A percentile compares a stretch with the other conserved stretches of the same genome.
Evolutionary conservation across 768 basidiomycete species (phyloP).

Genomic region (Boletus huronensis): DNA sequence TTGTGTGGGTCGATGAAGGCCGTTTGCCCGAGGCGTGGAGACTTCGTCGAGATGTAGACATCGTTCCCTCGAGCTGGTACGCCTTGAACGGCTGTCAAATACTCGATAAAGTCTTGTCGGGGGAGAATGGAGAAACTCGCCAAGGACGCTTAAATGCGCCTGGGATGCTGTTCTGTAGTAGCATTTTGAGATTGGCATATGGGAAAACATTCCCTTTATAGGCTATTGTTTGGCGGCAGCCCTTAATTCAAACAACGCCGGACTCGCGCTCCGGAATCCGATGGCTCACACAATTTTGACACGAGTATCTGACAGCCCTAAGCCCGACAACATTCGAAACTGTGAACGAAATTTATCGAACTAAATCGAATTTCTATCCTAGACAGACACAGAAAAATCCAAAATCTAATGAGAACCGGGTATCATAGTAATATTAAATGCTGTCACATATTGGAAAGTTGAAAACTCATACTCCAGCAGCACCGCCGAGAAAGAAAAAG

Average conservation of each 20-base stretch:
- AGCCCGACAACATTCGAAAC: too few species aligned
- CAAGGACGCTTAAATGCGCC: background rate
- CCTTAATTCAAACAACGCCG: slow-evolving; percentile 15
- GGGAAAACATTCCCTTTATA: slow-evolving; percentile 17
- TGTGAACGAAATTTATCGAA: background rate
- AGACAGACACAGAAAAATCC: background rate
- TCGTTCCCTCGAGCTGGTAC: slow-evolving; percentile 5
- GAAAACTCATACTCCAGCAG: background rate
- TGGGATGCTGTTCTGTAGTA: background rate
- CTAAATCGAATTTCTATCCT: background rate
- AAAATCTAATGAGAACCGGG: background rate
- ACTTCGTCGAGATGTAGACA: slow-evolving; percentile 30
- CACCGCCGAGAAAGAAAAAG: background rate
- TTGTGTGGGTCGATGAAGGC: slow-evolving; percentile 3
- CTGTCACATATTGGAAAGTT: background rate
- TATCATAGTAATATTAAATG: slow-evolving; percentile 6
- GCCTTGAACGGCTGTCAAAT: background rate
- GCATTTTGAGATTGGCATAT: background rate
- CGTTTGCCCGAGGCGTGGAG: slow-evolving; percentile 20
- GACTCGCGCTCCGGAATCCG: background rate
- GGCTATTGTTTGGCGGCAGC: slow-evolving; percentile 13
- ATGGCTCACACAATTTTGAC: background rate
- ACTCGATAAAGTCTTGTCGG: background rate
- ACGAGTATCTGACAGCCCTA: background rate
- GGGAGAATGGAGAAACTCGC: background rate